phyloP scores from a whole-genome alignment of 1,284 basidiomycete genomes.

The Austroboletus niveus region DNA sequence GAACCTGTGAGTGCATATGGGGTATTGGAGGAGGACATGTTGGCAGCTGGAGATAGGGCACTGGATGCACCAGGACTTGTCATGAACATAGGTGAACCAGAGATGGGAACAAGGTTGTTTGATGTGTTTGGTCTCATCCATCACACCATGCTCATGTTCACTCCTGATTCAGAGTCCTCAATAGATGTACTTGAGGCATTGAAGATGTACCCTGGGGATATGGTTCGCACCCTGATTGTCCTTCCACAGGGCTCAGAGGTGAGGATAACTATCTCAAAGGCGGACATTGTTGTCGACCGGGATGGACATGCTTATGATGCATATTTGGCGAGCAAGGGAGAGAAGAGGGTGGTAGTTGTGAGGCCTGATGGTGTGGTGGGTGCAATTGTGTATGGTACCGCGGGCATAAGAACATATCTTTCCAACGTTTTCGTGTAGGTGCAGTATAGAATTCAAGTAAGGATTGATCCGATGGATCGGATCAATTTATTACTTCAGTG shows the following conservation, averaged over 20 bases:
- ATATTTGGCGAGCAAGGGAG: conserved; percentile 17
- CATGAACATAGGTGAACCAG: not conserved
- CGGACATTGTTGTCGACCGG: conserved; percentile 10
- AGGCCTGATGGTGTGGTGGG: conserved; percentile 41
- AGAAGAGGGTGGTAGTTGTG: conserved; percentile 25
- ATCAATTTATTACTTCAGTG: no score
- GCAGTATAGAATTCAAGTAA: no score
- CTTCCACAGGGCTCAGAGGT: conserved; percentile 9
- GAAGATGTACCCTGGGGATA: not conserved
- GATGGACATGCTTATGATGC: conserved; percentile 21
- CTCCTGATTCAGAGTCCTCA: conserved; percentile 2
- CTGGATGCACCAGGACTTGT: conserved; percentile 19
- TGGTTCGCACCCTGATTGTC: conserved; percentile 9
- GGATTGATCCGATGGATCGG: no score
- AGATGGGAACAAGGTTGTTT: conserved; percentile 17
- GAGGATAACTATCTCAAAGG: not conserved
- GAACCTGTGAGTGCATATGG: conserved; percentile 15
- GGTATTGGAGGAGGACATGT: conserved; percentile 5
- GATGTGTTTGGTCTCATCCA: conserved; percentile 21
- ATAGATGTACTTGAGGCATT: conserved; percentile 8
- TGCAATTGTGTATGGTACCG: conserved; percentile 29
- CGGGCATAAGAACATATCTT: conserved; percentile 34
- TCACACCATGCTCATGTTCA: conserved; percentile 29
- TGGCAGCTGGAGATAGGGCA: conserved; percentile 21
- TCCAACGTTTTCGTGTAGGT: conserved; percentile 11